phyloP scores from a whole-genome alignment of 2,329 filamentous ascomycete species.

The Botryosphaeria agaves region DNA sequence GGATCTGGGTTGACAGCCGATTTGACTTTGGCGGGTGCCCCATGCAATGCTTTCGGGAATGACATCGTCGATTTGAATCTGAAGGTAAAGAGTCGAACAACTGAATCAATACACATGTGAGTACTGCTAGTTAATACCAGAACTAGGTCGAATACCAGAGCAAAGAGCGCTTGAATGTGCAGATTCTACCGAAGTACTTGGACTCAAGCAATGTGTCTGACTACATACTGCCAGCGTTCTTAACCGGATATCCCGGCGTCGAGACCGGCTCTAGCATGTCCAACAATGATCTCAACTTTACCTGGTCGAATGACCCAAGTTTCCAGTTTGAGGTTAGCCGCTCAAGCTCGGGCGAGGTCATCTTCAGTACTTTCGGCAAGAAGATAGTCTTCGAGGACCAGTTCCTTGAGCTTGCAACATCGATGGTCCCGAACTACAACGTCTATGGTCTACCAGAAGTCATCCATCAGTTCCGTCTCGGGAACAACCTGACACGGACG shows the following conservation, averaged over 20 bases:
- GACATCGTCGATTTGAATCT: slow-evolving; percentile 10
- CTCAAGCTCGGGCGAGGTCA: slow-evolving; percentile 8
- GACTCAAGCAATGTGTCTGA: slow-evolving; percentile 7
- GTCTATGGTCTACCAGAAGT: slow-evolving; percentile 14
- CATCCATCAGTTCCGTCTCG: slow-evolving; percentile 12
- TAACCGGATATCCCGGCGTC: neutral
- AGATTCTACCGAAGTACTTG: slow-evolving; percentile 11
- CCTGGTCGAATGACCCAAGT: slow-evolving; percentile 9
- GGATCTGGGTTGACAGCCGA: slow-evolving; percentile 12
- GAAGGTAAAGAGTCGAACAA: slow-evolving; percentile 33
- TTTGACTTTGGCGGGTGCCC: slow-evolving; percentile 10
- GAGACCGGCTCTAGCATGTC: neutral
- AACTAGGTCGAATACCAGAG: too few species aligned
- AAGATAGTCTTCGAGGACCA: slow-evolving; percentile 14
- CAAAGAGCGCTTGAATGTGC: slow-evolving; percentile 10
- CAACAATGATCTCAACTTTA: slow-evolving; percentile 11
- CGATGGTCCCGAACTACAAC: slow-evolving; percentile 12
- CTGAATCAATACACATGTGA: slow-evolving; percentile 27
- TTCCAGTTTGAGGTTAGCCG: slow-evolving; percentile 14
- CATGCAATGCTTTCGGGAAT: slow-evolving; percentile 13
- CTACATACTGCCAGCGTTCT: slow-evolving; percentile 4
- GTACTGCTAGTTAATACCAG: too few species aligned
- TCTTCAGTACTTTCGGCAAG: slow-evolving; percentile 14
- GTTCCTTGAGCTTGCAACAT: slow-evolving; percentile 13
- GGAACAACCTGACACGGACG: slow-evolving; percentile 14